Evolutionary conservation across 345 rosid genomes (phyloP).

Genomic region (Capsella bursapastoris): DNA sequence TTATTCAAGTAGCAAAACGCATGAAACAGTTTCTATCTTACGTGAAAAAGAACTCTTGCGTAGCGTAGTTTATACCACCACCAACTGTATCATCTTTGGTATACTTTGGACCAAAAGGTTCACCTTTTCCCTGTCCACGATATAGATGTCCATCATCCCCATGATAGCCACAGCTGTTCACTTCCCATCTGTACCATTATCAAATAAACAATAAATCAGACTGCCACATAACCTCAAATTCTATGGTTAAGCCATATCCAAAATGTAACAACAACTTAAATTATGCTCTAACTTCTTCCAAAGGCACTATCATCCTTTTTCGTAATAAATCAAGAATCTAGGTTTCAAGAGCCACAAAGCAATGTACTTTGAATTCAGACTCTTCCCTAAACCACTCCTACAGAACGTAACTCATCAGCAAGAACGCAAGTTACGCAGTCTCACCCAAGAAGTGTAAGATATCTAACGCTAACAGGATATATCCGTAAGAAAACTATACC

Average conservation of each 20-base stretch:
- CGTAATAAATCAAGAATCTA: not conserved
- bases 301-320: not conserved
- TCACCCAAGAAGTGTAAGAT: not conserved
- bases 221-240: conserved; percentile 6
- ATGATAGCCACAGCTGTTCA: conserved; percentile 92
- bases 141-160: conserved; percentile 92
- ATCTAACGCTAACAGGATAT: not conserved
- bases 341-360: not conserved
- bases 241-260: not conserved
- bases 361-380: not conserved
- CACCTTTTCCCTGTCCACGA: conserved; percentile 78
- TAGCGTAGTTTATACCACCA: conserved; percentile 87
- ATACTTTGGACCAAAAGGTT: conserved; percentile 82
- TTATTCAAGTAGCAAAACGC: conserved; percentile 20
- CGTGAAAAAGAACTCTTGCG: conserved; percentile 94
- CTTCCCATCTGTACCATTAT: conserved; percentile 80
- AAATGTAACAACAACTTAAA: not conserved
- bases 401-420: not conserved
- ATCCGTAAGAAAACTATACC: too few relatives aligned
- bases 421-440: not conserved
- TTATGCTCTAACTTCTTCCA: not conserved
- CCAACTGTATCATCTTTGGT: conserved; percentile 83
- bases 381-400: not conserved
- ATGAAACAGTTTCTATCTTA: conserved; percentile 51
- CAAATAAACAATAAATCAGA: conserved; percentile 28